Percentiles rank a stretch among this genome's conserved stretches.
phyloP scores from a whole-genome alignment of 768 basidiomycete species.

The Amanita exitialis region DNA sequence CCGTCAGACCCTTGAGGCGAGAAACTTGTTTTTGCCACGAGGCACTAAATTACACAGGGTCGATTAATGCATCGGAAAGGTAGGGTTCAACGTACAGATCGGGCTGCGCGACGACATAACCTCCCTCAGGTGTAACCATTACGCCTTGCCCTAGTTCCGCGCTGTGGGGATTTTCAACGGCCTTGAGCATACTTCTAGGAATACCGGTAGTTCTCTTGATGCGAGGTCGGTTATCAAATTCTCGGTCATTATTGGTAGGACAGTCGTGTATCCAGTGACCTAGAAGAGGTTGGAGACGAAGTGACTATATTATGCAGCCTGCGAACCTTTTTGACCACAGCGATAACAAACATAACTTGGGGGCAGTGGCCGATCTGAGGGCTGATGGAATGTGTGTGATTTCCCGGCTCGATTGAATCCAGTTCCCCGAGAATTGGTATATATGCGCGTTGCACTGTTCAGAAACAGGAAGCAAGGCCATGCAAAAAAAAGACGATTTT shows the following conservation, averaged over 20 bases:
- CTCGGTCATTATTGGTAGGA: conserved; percentile 93
- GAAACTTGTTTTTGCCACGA: conserved; percentile 93
- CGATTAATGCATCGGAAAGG: neutral
- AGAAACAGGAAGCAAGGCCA: conserved; percentile 13
- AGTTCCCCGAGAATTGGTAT: conserved; percentile 56
- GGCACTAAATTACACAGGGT: conserved; percentile 37
- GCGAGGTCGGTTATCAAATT: conserved; percentile 87
- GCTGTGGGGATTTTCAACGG: conserved; percentile 77
- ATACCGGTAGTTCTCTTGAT: conserved; percentile 99
- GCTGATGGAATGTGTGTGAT: conserved; percentile 39
- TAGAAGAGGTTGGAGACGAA: conserved; percentile 6
- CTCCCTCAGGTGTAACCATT: conserved; percentile 98
- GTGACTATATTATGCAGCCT: neutral
- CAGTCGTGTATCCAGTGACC: conserved; percentile 99
- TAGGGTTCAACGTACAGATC: conserved; percentile 64
- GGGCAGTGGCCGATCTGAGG: conserved; percentile 73
- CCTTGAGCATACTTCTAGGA: conserved; percentile 93
- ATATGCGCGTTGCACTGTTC: conserved; percentile 60
- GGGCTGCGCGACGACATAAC: conserved; percentile 94
- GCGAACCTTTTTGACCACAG: conserved; percentile 91
- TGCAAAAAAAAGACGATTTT: conserved; percentile 24
- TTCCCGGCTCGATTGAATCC: conserved; percentile 55
- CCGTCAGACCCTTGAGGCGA: conserved; percentile 71
- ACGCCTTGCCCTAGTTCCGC: conserved; percentile 74
- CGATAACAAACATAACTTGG: conserved; percentile 97